Conservation (phyloP, 2,329 filamentous ascomycete species). For the Alternaria longipes region DNA sequence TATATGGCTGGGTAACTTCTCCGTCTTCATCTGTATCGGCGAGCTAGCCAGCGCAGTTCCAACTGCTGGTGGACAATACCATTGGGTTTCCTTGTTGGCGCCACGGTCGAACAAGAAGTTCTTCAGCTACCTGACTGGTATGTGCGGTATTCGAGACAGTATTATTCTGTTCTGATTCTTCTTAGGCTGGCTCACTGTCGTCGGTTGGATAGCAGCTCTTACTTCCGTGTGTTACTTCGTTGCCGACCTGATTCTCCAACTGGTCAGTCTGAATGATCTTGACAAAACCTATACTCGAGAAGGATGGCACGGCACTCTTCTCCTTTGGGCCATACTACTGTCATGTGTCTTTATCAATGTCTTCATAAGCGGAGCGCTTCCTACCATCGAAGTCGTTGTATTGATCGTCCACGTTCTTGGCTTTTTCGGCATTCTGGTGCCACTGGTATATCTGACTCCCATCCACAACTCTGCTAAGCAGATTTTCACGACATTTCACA, state of each 20-base stretch:
- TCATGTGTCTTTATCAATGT: constrained; percentile 58
- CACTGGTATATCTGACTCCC: constrained; percentile 48
- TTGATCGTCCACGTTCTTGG: constrained; percentile 62
- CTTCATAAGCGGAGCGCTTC: constrained; percentile 57
- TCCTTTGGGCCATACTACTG: constrained; percentile 57
- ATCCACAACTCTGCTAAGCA: constrained; percentile 49
- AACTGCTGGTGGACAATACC: constrained; percentile 53
- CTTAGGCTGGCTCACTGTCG: constrained; percentile 56
- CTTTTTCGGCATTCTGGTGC: constrained; percentile 62
- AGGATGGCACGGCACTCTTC: constrained; percentile 62
- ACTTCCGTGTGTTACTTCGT: constrained; percentile 51
- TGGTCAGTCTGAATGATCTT: constrained; percentile 53
- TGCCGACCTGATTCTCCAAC: constrained; percentile 44
- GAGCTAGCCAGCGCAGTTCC: constrained; percentile 52
- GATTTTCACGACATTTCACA: constrained; percentile 60
- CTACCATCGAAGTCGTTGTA: constrained; percentile 60
- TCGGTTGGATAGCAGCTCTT: constrained; percentile 55
- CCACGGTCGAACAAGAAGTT: constrained; percentile 54
- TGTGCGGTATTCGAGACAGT: not conserved
- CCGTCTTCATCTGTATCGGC: constrained; percentile 48
- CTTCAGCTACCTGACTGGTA: constrained; percentile 57
- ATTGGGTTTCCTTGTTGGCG: constrained; percentile 56
- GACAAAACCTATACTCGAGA: constrained; percentile 48
- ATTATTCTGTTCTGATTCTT: constrained; percentile 14
- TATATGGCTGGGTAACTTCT: constrained; percentile 51